phyloP scores from a whole-genome alignment of 208 protist species.

The Wallacemonas sp. region DNA sequence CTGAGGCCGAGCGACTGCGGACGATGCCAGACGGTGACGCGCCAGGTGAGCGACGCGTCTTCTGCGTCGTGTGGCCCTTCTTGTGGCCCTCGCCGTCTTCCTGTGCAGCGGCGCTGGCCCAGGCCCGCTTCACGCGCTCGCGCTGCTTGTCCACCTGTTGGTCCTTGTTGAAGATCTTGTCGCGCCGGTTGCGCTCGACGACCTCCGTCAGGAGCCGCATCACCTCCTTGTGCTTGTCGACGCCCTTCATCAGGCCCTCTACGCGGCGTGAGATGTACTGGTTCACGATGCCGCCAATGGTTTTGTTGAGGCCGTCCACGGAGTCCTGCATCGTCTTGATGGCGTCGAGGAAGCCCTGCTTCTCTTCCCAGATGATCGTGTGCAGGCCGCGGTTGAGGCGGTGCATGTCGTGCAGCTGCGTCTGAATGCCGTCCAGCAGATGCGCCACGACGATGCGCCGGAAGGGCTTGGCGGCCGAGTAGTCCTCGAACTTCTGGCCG shows the following conservation, averaged over 20 bases:
- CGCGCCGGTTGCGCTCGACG: conserved; percentile 64
- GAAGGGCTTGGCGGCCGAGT: conserved; percentile 86
- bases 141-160: conserved; percentile 46
- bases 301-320: conserved; percentile 40
- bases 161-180: conserved; percentile 67
- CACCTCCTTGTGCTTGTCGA: conserved; percentile 73
- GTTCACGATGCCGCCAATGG: conserved; percentile 57
- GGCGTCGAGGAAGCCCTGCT: conserved; percentile 60
- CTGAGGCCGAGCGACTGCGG: background rate
- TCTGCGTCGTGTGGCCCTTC: background rate
- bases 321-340: conserved; percentile 57
- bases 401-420: conserved; percentile 58
- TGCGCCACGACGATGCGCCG: conserved; percentile 72
- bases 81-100: background rate
- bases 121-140: conserved; percentile 33
- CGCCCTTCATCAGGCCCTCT: conserved; percentile 67
- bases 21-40: background rate
- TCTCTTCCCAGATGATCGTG: conserved; percentile 81
- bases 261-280: conserved; percentile 78
- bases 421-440: conserved; percentile 55
- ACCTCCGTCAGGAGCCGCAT: conserved; percentile 71
- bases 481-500: conserved; percentile 88
- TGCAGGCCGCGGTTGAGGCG: conserved; percentile 69
- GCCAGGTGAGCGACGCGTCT: background rate
- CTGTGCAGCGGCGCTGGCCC: conserved; percentile 25